Evolutionary conservation across 2,329 filamentous ascomycete species (phyloP).

Genomic region (Talaromyces sp.): DNA sequence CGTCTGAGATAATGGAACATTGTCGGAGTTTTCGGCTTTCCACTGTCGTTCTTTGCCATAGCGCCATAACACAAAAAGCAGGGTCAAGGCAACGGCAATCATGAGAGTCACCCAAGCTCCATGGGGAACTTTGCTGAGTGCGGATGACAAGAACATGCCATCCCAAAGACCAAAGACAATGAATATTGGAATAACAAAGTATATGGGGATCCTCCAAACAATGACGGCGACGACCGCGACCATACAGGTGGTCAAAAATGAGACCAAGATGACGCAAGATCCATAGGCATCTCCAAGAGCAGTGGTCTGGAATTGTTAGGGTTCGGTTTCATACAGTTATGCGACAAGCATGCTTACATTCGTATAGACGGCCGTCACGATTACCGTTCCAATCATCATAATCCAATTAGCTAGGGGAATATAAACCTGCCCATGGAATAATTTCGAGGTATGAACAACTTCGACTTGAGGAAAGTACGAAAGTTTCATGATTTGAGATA

Average conservation of each 20-base stretch:
- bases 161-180: conserved; percentile 65
- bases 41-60: conserved; percentile 78
- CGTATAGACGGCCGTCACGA: conserved; percentile 71
- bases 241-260: conserved; percentile 74
- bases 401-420: conserved; percentile 75
- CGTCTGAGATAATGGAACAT: conserved; percentile 45
- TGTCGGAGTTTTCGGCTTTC: conserved; percentile 64
- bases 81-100: conserved; percentile 60
- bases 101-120: conserved; percentile 76
- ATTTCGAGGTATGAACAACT: conserved; percentile 66
- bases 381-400: conserved; percentile 70
- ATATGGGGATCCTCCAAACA: conserved; percentile 64
- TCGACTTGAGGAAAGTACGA: conserved; percentile 75
- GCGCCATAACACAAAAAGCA: conserved; percentile 70
- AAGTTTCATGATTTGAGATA: conserved; percentile 70
- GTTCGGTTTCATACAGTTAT: not conserved
- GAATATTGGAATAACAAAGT: conserved; percentile 60
- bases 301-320: conserved; percentile 51
- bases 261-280: conserved; percentile 75
- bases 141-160: conserved; percentile 66
- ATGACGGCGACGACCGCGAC: conserved; percentile 68
- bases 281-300: conserved; percentile 71
- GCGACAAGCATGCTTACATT: conserved; percentile 40
- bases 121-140: conserved; percentile 68
- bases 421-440: conserved; percentile 72